Evolutionary conservation across 306 rosid species (phyloP), one percentile per base, ranked within the genome.

Genomic region (Vicia faba): DNA sequence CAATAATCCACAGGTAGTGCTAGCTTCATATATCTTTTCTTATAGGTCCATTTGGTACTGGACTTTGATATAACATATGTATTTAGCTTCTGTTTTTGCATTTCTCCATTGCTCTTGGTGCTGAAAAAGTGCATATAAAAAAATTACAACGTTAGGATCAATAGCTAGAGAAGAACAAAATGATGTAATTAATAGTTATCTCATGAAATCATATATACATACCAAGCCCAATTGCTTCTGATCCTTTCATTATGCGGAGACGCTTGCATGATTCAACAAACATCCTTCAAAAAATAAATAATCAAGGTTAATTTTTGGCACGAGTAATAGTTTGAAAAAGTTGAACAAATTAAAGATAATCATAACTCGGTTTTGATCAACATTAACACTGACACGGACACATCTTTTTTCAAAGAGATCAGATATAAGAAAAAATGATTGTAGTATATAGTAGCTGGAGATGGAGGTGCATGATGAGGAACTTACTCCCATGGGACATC

Each of bases 401-500:
- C 9, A 7, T 0, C 3, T 1, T 1, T 7, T 33, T 33, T 33
- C 2, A 20, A 20, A 20, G 23, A 20, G 1, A 2, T 20, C 23
- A 20, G 23, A 33, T 33, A 7, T 33, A 33, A 44, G 15, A 44
- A 44, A 5, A 43, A 44, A 44, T 44, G 18, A 13, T 13, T 44
- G 8, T 5, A n/a, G 48, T 43, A 55, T 43, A 43, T 48, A 25
- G 59, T 64, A 55, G 43, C 33, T 40, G 76, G 43, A 60, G 45
- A 70, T 11, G 66, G 49, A 64, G 54, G 58, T 51, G 48, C 35
- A 72, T 59, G 70, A 69, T 59, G 68, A 69, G 54, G 72, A 73
- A 79, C 97, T 82, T 82, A 95, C 99, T 88, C 86, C 99, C 99
- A 93, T 28, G 99, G 99, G 79, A 93, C 99, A 84, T 93, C 99